These are phyloP conservation scores for Artemisia tridentata DNA, from an alignment of 129 eudicot species.

Conservation along the genomic window DNA sequence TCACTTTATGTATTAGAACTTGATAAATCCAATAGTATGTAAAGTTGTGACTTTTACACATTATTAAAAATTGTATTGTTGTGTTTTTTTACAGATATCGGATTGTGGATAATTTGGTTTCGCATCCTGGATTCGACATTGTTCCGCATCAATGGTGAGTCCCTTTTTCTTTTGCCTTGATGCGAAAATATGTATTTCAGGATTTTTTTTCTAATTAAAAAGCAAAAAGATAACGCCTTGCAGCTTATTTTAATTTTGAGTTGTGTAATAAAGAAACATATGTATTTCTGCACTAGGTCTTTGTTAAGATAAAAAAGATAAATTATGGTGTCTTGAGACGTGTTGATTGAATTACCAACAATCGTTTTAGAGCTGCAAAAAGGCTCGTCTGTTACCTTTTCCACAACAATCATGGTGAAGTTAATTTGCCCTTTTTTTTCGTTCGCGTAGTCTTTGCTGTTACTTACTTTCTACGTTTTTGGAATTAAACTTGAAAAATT, in stretches of 20 bases:
- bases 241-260: not conserved
- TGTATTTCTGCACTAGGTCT: constrained; percentile 7
- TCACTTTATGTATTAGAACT: too few species aligned
- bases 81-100: too few species aligned
- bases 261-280: constrained; percentile 3
- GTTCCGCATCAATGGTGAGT: constrained; percentile 27
- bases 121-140: not conserved
- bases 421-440: not conserved
- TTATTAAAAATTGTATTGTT: too few species aligned
- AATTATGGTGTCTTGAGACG: constrained; percentile 14
- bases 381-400: not conserved
- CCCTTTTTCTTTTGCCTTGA: not conserved
- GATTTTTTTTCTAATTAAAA: too few species aligned
- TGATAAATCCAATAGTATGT: too few species aligned
- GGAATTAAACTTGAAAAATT: too few species aligned
- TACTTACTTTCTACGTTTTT: too few species aligned
- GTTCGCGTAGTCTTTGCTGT: not conserved
- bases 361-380: constrained; percentile 19
- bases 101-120: too few species aligned
- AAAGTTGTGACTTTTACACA: too few species aligned
- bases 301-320: constrained; percentile 8
- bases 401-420: constrained; percentile 18
- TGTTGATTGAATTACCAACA: constrained; percentile 25
- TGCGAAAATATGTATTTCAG: too few species aligned
- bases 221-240: too few species aligned